Percentiles rank a stretch among this genome's conserved stretches.
phyloP scores from a whole-genome alignment of 768 basidiomycete genomes.

The Lyophyllum shimeji region DNA sequence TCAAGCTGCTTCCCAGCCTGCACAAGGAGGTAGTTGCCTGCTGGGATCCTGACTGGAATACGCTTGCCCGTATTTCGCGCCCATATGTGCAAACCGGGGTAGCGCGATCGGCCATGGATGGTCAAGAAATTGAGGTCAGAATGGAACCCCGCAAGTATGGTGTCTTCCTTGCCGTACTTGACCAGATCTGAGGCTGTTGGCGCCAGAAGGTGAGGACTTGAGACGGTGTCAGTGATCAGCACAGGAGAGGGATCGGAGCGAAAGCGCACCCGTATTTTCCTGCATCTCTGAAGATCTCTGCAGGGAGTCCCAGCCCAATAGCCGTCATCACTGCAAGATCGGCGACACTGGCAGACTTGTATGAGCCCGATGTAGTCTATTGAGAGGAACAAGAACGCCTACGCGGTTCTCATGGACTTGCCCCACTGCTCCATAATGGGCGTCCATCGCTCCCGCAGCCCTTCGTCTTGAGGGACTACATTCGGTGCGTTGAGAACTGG shows the following conservation, averaged over 20 bases:
- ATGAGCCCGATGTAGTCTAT: background rate
- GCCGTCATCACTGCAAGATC: constrained; percentile 88
- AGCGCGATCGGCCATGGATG: constrained; percentile 85
- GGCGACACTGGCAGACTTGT: constrained; percentile 57
- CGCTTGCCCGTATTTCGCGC: constrained; percentile 91
- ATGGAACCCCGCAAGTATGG: constrained; percentile 93
- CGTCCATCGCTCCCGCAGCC: constrained; percentile 64
- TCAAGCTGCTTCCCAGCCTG: constrained; percentile 97
- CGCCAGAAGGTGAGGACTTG: constrained; percentile 79
- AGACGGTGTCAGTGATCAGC: constrained; percentile 2
- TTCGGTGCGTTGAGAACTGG: constrained; percentile 80
- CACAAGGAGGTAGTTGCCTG: constrained; percentile 79
- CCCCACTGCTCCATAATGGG: constrained; percentile 86
- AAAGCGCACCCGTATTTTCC: constrained; percentile 76
- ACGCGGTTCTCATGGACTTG: constrained; percentile 84
- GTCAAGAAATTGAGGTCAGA: constrained; percentile 92
- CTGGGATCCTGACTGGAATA: constrained; percentile 84
- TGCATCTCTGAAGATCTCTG: constrained; percentile 71
- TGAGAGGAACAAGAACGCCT: constrained; percentile 27
- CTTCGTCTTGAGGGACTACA: constrained; percentile 67
- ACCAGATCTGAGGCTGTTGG: constrained; percentile 90
- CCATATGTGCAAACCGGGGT: constrained; percentile 92
- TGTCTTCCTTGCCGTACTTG: constrained; percentile 75
- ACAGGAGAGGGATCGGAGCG: background rate
- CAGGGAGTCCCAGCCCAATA: constrained; percentile 74